Evolutionary conservation across 495 filamentous ascomycete species (phyloP), one percentile per base, ranked within the genome.

Genomic region (Penicillium fimorum): DNA sequence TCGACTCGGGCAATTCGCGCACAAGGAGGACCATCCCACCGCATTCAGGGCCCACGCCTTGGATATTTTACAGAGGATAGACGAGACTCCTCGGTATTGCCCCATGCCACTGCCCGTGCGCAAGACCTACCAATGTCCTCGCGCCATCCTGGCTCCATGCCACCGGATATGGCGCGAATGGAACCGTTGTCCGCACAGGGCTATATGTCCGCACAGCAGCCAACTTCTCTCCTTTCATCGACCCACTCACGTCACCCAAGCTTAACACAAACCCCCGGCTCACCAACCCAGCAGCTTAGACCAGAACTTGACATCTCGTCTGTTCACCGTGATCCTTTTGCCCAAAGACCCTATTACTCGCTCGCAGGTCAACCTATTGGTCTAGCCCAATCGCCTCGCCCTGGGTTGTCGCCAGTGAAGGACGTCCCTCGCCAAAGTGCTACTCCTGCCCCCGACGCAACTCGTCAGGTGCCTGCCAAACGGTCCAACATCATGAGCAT

Each of bases 401-500:
- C 71, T 11, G 62, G 66, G 13, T 48, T 77, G 32, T 79, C 75
- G 12, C 76, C 78, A 13, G 65, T 72, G 5, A 75, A 73, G 61
- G 79, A 82, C 44, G 41, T 56, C 12, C 55, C 64, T 18, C 72
- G 75, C 29, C 62, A 71, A 3, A 73, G 66, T 43, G 70, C 70
- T 9, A 72, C 71, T 15, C 74, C 77, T 15, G 59, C 59, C 20
- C 56, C 75, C 0, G 78, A 78, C 50, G 43, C 61, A 25, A 61
- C 72, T 47, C 72, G 73, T 30, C 77, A 78, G 41, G 76, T 78
- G 24, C 77, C 74, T 41, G 79, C 80, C 6, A 85, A 84, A 56
- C 79, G 77, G 29, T 84, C 82, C 15, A 84, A 79, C 40, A 83
- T 85, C 44, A 81, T 84, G 76, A 81, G 74, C 27, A 76, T 85